Conservation (phyloP, 1,284 basidiomycete genomes). For the Rhodotorula sp. region DNA sequence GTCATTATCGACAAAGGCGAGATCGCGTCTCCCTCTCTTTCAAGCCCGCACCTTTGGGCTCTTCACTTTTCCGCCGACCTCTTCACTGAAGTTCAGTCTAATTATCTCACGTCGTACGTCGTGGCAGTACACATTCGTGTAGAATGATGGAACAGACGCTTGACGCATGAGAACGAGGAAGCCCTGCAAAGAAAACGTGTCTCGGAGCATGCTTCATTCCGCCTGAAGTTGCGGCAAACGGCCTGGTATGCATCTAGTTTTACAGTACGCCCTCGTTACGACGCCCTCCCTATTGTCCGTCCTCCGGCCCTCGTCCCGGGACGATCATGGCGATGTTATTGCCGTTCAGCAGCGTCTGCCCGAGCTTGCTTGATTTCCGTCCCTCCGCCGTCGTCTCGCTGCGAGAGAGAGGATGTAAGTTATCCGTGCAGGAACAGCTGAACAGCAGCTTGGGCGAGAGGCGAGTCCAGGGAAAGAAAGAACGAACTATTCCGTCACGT, state of each 20-base stretch:
- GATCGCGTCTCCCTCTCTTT: neutral
- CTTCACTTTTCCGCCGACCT: neutral
- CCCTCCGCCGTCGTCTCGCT: slow-evolving; percentile 81
- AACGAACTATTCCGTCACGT: slow-evolving; percentile 88
- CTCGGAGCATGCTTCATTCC: no score
- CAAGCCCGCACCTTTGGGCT: neutral
- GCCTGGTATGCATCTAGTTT: no score
- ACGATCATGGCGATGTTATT: slow-evolving; percentile 96
- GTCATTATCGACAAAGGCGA: neutral
- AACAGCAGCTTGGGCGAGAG: neutral
- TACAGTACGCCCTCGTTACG: no score
- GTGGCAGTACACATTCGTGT: no score
- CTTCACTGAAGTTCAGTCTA: neutral
- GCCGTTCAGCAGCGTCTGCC: slow-evolving; percentile 90
- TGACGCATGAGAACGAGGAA: no score
- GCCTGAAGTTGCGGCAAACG: no score
- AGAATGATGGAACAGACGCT: no score
- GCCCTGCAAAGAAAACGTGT: no score
- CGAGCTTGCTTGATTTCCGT: slow-evolving; percentile 73
- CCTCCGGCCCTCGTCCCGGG: slow-evolving; percentile 34
- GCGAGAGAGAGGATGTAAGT: neutral
- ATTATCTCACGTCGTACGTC: no score
- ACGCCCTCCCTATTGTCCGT: neutral
- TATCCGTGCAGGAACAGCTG: neutral
- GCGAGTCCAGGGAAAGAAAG: neutral